These are phyloP conservation scores for Naganishia liquefaciens DNA, from an alignment of 1,284 basidiomycete genomes.

Conservation along the genomic window DNA sequence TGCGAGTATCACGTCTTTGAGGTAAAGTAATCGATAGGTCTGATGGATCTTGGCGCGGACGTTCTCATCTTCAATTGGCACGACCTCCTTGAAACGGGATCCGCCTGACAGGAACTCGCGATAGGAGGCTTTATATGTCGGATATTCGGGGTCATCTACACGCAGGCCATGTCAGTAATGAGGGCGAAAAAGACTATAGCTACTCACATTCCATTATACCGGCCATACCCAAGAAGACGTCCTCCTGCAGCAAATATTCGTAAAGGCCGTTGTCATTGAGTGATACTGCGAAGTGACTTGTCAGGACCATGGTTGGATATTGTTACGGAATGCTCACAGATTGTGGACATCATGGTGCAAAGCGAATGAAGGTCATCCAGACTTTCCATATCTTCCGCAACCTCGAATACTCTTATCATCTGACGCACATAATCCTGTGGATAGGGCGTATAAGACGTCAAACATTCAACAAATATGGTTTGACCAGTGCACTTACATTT, in stretches of 20 bases:
- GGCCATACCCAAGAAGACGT: slow-evolving; percentile 86
- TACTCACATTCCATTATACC: slow-evolving; percentile 94
- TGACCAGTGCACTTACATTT: slow-evolving; percentile 10
- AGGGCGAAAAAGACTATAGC: slow-evolving; percentile 20
- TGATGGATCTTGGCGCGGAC: slow-evolving; percentile 90
- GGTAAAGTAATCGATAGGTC: slow-evolving; percentile 92
- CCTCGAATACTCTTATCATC: slow-evolving; percentile 77
- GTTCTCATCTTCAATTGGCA: slow-evolving; percentile 69
- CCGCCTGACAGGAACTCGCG: slow-evolving; percentile 83
- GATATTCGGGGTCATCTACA: slow-evolving; percentile 94
- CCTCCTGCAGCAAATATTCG: slow-evolving; percentile 92
- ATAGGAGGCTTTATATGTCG: slow-evolving; percentile 91
- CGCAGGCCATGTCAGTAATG: slow-evolving; percentile 15
- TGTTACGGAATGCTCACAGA: slow-evolving; percentile 67
- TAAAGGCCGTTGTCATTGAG: slow-evolving; percentile 94
- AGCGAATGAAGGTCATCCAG: slow-evolving; percentile 84
- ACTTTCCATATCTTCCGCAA: slow-evolving; percentile 90
- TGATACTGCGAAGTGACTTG: slow-evolving; percentile 64
- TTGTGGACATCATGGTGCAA: slow-evolving; percentile 91
- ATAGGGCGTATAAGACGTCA: background rate
- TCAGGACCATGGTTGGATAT: background rate
- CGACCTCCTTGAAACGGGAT: slow-evolving; percentile 81
- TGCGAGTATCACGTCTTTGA: slow-evolving; percentile 96
- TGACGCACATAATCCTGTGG: slow-evolving; percentile 81
- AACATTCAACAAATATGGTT: background rate